phyloP scores from a whole-genome alignment of 1,139 yeast species.

The Sugiyamaella paludigena region DNA sequence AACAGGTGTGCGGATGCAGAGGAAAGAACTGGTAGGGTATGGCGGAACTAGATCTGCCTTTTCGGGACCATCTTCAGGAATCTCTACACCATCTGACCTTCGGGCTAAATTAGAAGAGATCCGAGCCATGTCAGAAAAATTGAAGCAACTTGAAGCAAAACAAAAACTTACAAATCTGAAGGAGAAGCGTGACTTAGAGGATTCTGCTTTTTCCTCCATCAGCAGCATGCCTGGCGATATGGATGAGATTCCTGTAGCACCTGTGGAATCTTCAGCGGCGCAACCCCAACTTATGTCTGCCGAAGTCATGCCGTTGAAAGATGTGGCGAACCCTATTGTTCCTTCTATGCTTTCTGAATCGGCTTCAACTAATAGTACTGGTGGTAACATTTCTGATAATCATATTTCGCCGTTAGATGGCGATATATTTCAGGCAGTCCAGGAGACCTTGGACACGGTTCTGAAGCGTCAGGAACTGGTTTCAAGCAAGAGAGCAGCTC shows the following conservation, averaged over 20 bases:
- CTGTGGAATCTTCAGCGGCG: not conserved
- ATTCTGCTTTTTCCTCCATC: no score
- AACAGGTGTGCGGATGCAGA: no score
- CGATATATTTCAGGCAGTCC: slow-evolving; percentile 1
- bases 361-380: not conserved
- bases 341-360: not conserved
- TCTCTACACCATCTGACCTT: slow-evolving; percentile 5
- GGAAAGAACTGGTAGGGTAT: not conserved
- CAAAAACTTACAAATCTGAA: not conserved
- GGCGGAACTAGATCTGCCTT: not conserved
- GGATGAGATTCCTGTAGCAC: not conserved
- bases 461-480: slow-evolving; percentile 6
- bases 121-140: slow-evolving; percentile 13
- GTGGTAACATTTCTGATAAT: no score
- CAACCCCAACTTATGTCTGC: not conserved
- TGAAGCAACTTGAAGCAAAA: slow-evolving; percentile 16
- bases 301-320: not conserved
- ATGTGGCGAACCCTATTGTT: no score
- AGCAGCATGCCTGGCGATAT: not conserved
- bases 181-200: not conserved
- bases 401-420: no score
- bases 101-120: slow-evolving; percentile 19
- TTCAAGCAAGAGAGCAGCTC: not conserved
- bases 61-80: not conserved
- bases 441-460: slow-evolving; percentile 4